phyloP scores from a whole-genome alignment of 257 asterid species.

The Ocimum tenuiflorum region DNA sequence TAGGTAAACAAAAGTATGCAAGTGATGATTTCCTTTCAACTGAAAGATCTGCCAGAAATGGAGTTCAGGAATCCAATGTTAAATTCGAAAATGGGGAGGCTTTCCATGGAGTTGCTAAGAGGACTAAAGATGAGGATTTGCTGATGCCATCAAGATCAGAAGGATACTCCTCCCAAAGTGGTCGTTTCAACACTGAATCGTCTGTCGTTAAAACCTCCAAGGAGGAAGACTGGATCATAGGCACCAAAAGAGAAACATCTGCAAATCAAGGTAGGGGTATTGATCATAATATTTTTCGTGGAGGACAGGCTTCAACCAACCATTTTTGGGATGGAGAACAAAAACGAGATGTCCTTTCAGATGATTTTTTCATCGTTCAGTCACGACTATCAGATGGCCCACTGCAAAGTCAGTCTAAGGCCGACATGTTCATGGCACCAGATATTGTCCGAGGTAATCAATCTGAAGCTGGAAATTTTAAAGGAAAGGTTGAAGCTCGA shows the following conservation, averaged over 20 bases:
- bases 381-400: conserved; percentile 25
- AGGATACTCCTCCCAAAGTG: conserved; percentile 21
- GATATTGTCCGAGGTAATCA: conserved; percentile 38
- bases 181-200: conserved; percentile 34
- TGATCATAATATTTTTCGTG: conserved; percentile 24
- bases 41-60: conserved; percentile 28
- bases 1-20: conserved; percentile 29
- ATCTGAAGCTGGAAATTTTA: conserved; percentile 18
- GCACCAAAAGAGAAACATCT: conserved; percentile 23
- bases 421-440: conserved; percentile 45
- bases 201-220: conserved; percentile 36
- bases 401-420: conserved; percentile 31
- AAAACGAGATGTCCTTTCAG: conserved; percentile 37
- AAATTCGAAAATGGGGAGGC: conserved; percentile 33
- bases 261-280: conserved; percentile 13
- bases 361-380: conserved; percentile 68
- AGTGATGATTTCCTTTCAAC: conserved; percentile 43
- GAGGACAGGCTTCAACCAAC: conserved; percentile 31
- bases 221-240: conserved; percentile 47
- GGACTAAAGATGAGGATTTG: conserved; percentile 43
- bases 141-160: conserved; percentile 31
- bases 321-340: conserved; percentile 24
- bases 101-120: conserved; percentile 26
- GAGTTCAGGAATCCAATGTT: conserved; percentile 3
- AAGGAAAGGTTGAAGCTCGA: conserved; percentile 25